Base-by-base conservation (phyloP, 805 yeast species). In the Kazachstania kunashirensis region DNA sequence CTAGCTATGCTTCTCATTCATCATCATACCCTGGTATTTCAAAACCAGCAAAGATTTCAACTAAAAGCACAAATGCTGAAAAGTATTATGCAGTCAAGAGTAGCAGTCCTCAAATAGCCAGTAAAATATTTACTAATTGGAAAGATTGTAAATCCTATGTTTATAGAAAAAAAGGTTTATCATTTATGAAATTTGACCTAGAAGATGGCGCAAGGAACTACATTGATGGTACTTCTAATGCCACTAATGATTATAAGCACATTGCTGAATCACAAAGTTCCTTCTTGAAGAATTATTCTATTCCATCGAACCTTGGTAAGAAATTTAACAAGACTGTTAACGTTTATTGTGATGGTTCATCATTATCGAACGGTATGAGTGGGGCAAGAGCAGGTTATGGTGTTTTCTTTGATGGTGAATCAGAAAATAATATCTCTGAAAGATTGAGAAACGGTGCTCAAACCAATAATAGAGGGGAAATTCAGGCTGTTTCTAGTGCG, bases 381-480 rank as follows among this genome's bases (percentile, higher is more conserved):
- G 15, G 17, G 5, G 53, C 61, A 7, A 40, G 49, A 12, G 60
- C 62, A 0, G 96, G 96, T 0, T 76, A 71, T 49, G 96, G 95
- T 17, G 82, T 81, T 0, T 84, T 62, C 53, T 84, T 70, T 53
- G 88, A 85, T 0, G 60, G 56, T 24, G 80, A 77, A 48, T 40
- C 66, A 2, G 43, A 38, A 16, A 33, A 34, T 56, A 82, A 81
- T 52, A 60, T 66, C 8, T 64, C 79, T 0, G 73, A 65, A 5
- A 73, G 79, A 0, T 61, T 84, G 18, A 29, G n/a, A 2, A 67
- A 63, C 2, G 55, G 53, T 3, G 50, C 49, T 3, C 85, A 78
- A 24, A 84, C 95, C 1, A 86, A 85, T 48, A 86, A 83, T 45
- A 61, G 84, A 28, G 92, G 94, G 1, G 96, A 88, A 57, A 67